These are phyloP conservation scores for Zoysia japonica DNA, from an alignment of 176 grass and related monocot genomes.

Conservation along the genomic window DNA sequence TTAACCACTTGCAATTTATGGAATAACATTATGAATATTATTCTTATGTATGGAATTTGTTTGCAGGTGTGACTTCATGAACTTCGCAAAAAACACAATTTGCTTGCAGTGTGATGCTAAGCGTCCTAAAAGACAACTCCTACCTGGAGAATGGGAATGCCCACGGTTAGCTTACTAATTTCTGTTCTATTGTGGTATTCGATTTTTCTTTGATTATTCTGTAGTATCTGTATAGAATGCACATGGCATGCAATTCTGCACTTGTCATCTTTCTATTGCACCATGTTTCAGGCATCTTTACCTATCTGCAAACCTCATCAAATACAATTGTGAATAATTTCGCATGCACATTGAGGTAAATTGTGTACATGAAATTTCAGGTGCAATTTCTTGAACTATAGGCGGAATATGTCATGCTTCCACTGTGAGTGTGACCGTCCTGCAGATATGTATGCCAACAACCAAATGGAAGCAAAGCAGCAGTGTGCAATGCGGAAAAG, in stretches of 20 bases:
- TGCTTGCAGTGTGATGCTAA: conserved; percentile 95
- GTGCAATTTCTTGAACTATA: conserved; percentile 98
- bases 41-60: conserved; percentile 43
- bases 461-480: conserved; percentile 59
- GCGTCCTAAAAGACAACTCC: conserved; percentile 85
- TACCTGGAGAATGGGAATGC: conserved; percentile 97
- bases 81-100: conserved; percentile 86
- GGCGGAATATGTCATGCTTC: conserved; percentile 94
- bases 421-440: conserved; percentile 88
- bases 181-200: conserved; percentile 12
- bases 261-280: conserved; percentile 17
- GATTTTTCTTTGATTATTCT: conserved; percentile 30
- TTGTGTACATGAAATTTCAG: conserved; percentile 50
- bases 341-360: not conserved
- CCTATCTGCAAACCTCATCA: not conserved
- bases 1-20: conserved; percentile 35
- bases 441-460: conserved; percentile 71
- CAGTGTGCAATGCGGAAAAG: conserved; percentile 49
- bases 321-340: conserved; percentile 12
- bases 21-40: conserved; percentile 21
- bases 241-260: conserved; percentile 10
- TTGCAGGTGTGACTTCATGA: conserved; percentile 98
- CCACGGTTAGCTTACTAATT: conserved; percentile 60
- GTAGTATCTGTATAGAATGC: not conserved
- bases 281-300: conserved; percentile 9